Conservation (phyloP, 768 basidiomycete species). For the Suillus clintonianus region DNA sequence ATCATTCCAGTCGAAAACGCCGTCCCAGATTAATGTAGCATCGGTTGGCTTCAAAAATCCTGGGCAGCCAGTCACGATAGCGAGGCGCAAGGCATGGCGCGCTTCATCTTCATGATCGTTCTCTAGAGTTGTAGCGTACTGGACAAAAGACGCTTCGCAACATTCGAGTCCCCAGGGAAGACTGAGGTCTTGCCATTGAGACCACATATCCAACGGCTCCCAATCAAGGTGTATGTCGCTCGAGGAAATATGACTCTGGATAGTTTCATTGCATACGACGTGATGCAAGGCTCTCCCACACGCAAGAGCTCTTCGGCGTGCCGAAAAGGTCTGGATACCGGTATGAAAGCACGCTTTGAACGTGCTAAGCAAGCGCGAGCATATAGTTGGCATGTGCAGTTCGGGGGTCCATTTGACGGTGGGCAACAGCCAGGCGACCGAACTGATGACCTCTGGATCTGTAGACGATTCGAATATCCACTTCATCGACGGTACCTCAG, state of each 20-base stretch:
- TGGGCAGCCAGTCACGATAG: background rate
- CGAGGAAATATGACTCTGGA: background rate
- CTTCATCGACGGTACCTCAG: slow-evolving; percentile 4
- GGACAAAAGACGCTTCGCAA: background rate
- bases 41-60: background rate
- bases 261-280: background rate
- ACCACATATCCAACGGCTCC: background rate
- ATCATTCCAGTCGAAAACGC: background rate
- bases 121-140: background rate
- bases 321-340: background rate
- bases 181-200: background rate
- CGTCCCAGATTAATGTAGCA: background rate
- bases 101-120: background rate
- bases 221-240: background rate
- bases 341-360: background rate
- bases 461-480: slow-evolving; percentile 23
- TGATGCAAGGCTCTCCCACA: slow-evolving; percentile 1
- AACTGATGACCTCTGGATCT: slow-evolving; percentile 11
- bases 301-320: background rate
- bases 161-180: background rate
- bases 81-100: slow-evolving; percentile 4
- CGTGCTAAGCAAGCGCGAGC: background rate
- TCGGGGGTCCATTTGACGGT: background rate
- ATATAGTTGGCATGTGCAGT: background rate
- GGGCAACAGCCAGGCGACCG: background rate